Conservation (phyloP, 2,329 filamentous ascomycete genomes). For the Microcera coccophila region DNA sequence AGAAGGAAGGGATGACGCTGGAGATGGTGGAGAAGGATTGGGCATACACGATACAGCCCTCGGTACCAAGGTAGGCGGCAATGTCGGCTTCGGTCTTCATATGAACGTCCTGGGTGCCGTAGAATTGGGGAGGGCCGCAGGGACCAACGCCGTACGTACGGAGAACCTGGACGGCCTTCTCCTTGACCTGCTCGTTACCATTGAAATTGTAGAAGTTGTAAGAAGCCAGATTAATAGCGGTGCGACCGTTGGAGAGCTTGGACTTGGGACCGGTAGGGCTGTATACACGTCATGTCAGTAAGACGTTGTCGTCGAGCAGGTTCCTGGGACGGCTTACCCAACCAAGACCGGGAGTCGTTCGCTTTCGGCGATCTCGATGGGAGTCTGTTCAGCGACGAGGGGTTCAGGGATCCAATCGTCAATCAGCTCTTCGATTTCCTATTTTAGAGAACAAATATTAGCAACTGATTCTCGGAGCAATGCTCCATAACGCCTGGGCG, state of each 20-base stretch:
- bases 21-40: constrained; percentile 95
- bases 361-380: constrained; percentile 74
- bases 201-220: constrained; percentile 99
- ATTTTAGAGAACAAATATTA: too few relatives aligned
- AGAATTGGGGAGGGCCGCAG: constrained; percentile 95
- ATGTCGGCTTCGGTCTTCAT: constrained; percentile 96
- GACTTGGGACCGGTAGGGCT: constrained; percentile 87
- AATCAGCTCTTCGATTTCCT: constrained; percentile 93
- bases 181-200: constrained; percentile 84
- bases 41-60: constrained; percentile 89
- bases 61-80: constrained; percentile 80
- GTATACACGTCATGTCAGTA: constrained; percentile 3
- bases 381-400: constrained; percentile 68
- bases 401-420: constrained; percentile 97
- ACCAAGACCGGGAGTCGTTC: constrained; percentile 85
- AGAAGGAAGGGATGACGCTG: constrained; percentile 95
- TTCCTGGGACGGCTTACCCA: constrained; percentile 54
- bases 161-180: constrained; percentile 89
- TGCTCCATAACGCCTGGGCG: too few relatives aligned
- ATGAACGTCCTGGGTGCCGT: constrained; percentile 96
- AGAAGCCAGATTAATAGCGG: constrained; percentile 87
- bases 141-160: constrained; percentile 95
- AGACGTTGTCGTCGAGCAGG: not conserved
- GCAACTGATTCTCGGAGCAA: too few relatives aligned
- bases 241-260: constrained; percentile 83